Conservation (phyloP, 306 rosid genomes). For the Dalbergia cochinchinensis region DNA sequence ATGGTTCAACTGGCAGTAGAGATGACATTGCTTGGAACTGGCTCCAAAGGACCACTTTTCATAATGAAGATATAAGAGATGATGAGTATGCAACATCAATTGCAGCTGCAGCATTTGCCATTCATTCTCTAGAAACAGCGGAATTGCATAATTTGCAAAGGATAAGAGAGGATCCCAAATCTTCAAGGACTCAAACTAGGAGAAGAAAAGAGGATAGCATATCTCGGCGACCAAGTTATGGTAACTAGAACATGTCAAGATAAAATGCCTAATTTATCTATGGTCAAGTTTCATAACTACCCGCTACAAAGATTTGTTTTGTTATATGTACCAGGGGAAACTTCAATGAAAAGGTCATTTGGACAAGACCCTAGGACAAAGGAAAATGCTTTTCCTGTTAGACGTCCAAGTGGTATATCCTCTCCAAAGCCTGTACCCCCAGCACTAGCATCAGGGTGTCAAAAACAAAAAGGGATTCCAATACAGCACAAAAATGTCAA, state of each 20-base stretch:
- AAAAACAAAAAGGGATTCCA: slow-evolving; percentile 35
- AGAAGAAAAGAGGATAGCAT: slow-evolving; percentile 47
- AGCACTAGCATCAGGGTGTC: slow-evolving; percentile 43
- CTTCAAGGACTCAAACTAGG: slow-evolving; percentile 48
- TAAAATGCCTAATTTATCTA: neutral
- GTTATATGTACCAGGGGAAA: slow-evolving; percentile 51
- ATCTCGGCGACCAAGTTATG: slow-evolving; percentile 43
- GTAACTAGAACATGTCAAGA: slow-evolving; percentile 26
- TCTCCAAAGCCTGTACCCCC: slow-evolving; percentile 46
- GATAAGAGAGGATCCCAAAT: slow-evolving; percentile 44
- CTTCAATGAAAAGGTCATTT: slow-evolving; percentile 52
- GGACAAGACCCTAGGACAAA: slow-evolving; percentile 43
- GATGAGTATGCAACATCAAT: slow-evolving; percentile 62
- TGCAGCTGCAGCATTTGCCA: slow-evolving; percentile 71
- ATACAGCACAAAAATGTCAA: slow-evolving; percentile 23
- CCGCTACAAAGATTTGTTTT: slow-evolving; percentile 33
- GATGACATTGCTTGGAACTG: slow-evolving; percentile 42
- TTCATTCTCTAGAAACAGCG: slow-evolving; percentile 63
- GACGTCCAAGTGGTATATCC: slow-evolving; percentile 41
- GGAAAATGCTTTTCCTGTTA: slow-evolving; percentile 41
- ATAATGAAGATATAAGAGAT: slow-evolving; percentile 51
- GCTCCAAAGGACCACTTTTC: slow-evolving; percentile 38
- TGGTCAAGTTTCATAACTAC: slow-evolving; percentile 7
- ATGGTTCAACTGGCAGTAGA: slow-evolving; percentile 36
- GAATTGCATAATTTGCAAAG: slow-evolving; percentile 47